Evolutionary conservation across 768 basidiomycete species (phyloP), one percentile per base, ranked within the genome.

Genomic region (Termitomyces sp.): DNA sequence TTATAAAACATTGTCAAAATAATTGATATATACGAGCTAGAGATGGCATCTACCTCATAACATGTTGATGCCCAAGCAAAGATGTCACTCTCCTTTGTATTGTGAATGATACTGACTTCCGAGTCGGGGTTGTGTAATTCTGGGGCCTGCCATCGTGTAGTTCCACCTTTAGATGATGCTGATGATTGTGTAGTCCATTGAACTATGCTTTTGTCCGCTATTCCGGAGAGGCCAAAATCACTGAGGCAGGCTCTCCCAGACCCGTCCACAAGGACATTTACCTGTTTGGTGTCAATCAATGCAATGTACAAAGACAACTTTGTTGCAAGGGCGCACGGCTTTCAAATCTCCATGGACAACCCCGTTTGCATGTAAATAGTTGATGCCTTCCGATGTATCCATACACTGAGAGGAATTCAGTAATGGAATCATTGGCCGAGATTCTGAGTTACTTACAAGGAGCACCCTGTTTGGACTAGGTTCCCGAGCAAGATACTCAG

Each of bases 1-100:
- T 72, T 35, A 9, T 7, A 48, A 16, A 24, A 18, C 2, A 52
- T 1, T 42, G 39, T 20, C 44, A 40, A 12, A 24, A 28, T 50
- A 13, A 36, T 4, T 22, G 2, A 24, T 12, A 40, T 50, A n/a
- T 16, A 50, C 18, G 49, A 24, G 54, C 11, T 13, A 7, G 13
- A 32, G 16, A 35, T 22, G 38, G 32, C 22, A 63, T 60, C n/a
- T 54, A 72, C 73, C 65, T 74, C 73, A 46, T 72, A 71, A 42
- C 65, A 71, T 24, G 70, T 67, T 38, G 68, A 70, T 16, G 66
- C 63, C 64, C 70, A 72, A 16, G 71, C 70, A 38, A 71, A 74
- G 15, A 74, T 58, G 59, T 73, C 73, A 28, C 68, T 72, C 13
- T 61, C 62, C 36, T 68, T 68, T 11, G 63, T 68, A 44, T 63